Conservation (phyloP, 345 rosid genomes). For the Lagerstroemia speciosa region DNA sequence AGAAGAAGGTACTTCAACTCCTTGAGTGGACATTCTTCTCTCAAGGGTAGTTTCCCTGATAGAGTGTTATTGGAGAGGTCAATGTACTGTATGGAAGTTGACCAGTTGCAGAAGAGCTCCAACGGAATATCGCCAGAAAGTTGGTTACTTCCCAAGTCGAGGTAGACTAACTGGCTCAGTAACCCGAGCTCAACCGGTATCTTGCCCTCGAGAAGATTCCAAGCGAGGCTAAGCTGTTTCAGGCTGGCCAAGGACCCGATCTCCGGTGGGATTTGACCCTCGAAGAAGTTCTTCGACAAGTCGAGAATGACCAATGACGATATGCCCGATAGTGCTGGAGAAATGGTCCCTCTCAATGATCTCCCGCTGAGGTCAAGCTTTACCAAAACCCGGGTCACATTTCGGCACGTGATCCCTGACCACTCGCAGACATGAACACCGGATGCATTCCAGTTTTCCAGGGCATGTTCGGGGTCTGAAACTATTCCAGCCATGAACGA, state of each 20-base stretch:
- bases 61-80: constrained; percentile 82
- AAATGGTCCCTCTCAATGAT: constrained; percentile 53
- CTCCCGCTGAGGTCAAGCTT: constrained; percentile 50
- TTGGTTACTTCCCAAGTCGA: constrained; percentile 50
- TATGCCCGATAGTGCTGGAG: constrained; percentile 51
- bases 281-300: constrained; percentile 60
- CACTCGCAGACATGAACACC: constrained; percentile 56
- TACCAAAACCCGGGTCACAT: constrained; percentile 26
- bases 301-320: constrained; percentile 59
- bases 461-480: constrained; percentile 39
- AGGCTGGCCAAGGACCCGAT: constrained; percentile 46
- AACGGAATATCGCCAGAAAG: constrained; percentile 50
- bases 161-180: constrained; percentile 38
- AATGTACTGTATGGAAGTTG: constrained; percentile 47
- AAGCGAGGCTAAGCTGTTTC: constrained; percentile 47
- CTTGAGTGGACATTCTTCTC: constrained; percentile 36
- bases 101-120: constrained; percentile 53
- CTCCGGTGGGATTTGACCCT: constrained; percentile 54
- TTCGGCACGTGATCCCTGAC: constrained; percentile 63
- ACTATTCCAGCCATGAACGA: constrained; percentile 44
- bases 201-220: constrained; percentile 58
- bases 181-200: constrained; percentile 53
- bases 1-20: constrained; percentile 59
- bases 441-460: constrained; percentile 43
- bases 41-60: constrained; percentile 47